phyloP scores from a whole-genome alignment of 169 alveolate genomes.

The Plasmodium malariae region DNA sequence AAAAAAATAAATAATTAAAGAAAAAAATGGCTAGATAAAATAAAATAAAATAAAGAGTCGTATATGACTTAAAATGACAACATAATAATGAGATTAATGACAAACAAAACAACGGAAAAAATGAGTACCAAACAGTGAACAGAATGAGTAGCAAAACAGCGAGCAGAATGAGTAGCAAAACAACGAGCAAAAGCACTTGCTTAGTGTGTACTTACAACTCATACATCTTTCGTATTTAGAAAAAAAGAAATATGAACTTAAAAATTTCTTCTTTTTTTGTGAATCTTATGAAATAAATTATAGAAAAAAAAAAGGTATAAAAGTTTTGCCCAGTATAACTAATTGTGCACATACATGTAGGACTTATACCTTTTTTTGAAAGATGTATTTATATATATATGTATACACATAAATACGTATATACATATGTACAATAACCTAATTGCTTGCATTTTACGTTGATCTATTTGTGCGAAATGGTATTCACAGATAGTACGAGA shows the following conservation, averaged over 20 bases:
- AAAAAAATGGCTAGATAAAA: not conserved
- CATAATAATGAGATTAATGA: no score
- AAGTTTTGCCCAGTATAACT: not conserved
- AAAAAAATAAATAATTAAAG: not conserved
- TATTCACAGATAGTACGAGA: not conserved
- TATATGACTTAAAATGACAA: no score
- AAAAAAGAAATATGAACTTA: conserved; percentile 7
- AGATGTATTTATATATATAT: not conserved
- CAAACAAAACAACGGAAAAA: no score
- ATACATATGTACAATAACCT: not conserved
- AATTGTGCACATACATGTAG: not conserved
- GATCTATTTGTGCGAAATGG: not conserved
- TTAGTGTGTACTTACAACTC: conserved; percentile 28
- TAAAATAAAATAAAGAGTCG: no score
- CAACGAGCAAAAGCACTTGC: not conserved
- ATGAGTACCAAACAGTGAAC: no score
- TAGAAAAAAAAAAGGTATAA: not conserved
- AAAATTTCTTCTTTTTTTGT: not conserved
- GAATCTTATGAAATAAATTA: not conserved
- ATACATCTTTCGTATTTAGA: not conserved
- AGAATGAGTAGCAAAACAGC: no score
- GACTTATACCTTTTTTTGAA: not conserved
- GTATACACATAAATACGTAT: no score
- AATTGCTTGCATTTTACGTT: not conserved
- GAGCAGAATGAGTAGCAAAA: not conserved